phyloP scores from a whole-genome alignment of 2,329 filamentous ascomycete genomes.

The Fusarium agapanthi region DNA sequence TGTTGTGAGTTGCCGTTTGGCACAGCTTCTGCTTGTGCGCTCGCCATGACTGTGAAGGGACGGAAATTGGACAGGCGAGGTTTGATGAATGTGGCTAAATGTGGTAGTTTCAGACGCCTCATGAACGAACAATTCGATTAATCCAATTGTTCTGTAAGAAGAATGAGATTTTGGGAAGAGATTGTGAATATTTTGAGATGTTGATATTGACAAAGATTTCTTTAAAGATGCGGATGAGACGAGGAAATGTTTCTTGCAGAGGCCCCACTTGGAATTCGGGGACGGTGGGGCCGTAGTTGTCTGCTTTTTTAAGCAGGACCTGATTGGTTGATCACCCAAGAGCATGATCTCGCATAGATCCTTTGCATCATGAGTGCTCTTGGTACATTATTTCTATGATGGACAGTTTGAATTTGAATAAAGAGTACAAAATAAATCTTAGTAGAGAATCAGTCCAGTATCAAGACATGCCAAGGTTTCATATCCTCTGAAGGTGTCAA shows the following conservation, averaged over 20 bases:
- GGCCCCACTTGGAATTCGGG: conserved; percentile 27
- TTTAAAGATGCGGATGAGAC: conserved; percentile 22
- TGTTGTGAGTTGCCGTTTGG: conserved; percentile 33
- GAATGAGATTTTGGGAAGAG: background rate
- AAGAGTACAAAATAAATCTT: background rate
- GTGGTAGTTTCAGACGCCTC: conserved; percentile 31
- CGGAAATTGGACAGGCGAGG: conserved; percentile 25
- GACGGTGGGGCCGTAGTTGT: conserved; percentile 8
- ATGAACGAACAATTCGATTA: background rate
- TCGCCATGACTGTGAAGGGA: conserved; percentile 39
- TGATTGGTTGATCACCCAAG: conserved; percentile 14
- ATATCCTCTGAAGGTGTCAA: no score
- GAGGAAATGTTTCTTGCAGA: conserved; percentile 37
- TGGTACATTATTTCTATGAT: background rate
- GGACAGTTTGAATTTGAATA: background rate
- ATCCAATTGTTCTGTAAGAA: background rate
- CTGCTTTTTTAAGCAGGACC: conserved; percentile 25
- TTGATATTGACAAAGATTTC: conserved; percentile 16
- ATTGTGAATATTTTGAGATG: background rate
- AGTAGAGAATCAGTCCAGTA: background rate
- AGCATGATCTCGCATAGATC: no score
- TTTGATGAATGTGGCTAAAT: conserved; percentile 18
- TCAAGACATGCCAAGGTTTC: background rate
- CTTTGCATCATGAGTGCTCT: background rate
- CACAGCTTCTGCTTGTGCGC: conserved; percentile 18